These are phyloP conservation scores for Malassezia pachydermatis DNA, from an alignment of 1,284 basidiomycete species.

Conservation along the genomic window DNA sequence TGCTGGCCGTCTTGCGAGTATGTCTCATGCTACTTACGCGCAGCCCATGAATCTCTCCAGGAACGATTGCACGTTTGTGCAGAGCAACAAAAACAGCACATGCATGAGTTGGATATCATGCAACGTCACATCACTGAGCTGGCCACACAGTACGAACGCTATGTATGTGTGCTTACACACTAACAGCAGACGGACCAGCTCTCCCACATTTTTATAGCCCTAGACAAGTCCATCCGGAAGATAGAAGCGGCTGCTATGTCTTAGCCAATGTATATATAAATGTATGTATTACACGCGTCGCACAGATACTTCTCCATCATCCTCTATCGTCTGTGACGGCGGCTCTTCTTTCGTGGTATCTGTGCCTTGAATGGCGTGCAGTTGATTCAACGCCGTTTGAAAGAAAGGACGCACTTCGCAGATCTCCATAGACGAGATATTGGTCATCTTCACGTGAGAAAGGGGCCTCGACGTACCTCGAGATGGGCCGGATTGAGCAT, in stretches of 20 bases:
- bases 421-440: conserved; percentile 42
- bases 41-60: not conserved
- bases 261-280: not conserved
- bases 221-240: conserved; percentile 1
- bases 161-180: conserved; percentile 4
- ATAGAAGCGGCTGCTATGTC: conserved; percentile 3
- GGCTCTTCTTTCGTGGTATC: not conserved
- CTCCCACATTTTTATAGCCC: conserved; percentile 9
- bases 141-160: conserved; percentile 3
- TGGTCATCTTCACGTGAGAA: conserved; percentile 54
- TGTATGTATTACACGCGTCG: not conserved
- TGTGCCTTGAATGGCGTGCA: conserved; percentile 18
- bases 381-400: conserved; percentile 31
- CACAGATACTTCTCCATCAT: conserved; percentile 3
- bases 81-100: not conserved
- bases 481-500: conserved; percentile 54
- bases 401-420: conserved; percentile 42
- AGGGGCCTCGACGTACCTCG: no score
- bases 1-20: conserved; percentile 8
- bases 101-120: not conserved
- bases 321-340: not conserved
- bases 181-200: conserved; percentile 12
- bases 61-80: not conserved
- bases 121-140: not conserved
- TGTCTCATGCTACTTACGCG: not conserved